phyloP scores from a whole-genome alignment of 2,329 filamentous ascomycete genomes.

The Trichoderma pleuroti region DNA sequence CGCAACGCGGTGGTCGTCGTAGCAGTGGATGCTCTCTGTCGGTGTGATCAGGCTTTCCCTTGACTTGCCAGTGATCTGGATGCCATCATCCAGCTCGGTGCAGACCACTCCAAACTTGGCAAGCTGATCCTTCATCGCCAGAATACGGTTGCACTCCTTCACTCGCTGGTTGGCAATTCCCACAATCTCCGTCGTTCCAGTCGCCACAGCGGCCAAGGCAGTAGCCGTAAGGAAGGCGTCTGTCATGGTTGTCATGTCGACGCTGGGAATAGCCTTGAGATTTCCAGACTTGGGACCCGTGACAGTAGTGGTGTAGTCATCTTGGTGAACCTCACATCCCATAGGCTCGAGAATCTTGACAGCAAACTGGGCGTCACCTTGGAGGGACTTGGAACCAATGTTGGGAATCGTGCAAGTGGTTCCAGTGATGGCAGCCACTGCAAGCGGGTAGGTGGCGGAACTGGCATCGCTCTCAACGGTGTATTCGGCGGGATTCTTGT shows the following conservation, averaged over 20 bases:
- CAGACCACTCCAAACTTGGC: conserved; percentile 89
- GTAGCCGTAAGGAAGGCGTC: conserved; percentile 96
- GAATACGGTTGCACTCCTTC: conserved; percentile 96
- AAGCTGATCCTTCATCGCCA: conserved; percentile 91
- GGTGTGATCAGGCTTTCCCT: conserved; percentile 51
- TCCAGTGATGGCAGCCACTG: conserved; percentile 90
- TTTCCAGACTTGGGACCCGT: conserved; percentile 75
- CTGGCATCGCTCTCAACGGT: conserved; percentile 95
- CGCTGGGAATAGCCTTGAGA: conserved; percentile 70
- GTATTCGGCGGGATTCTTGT: conserved; percentile 81
- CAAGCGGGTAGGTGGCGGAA: conserved; percentile 92
- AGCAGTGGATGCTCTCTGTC: conserved; percentile 74
- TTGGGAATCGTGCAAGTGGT: conserved; percentile 96
- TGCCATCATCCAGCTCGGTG: conserved; percentile 89
- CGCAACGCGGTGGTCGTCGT: conserved; percentile 94
- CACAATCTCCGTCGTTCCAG: conserved; percentile 77
- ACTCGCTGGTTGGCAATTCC: conserved; percentile 97
- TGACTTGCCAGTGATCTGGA: conserved; percentile 62
- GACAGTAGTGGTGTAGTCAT: conserved; percentile 81
- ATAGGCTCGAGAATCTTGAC: conserved; percentile 86
- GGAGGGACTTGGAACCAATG: conserved; percentile 85
- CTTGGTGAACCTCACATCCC: conserved; percentile 88
- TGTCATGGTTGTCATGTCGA: conserved; percentile 99
- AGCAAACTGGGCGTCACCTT: conserved; percentile 93
- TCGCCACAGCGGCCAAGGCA: conserved; percentile 84